Base-by-base conservation (phyloP, 306 rosid species). In the Erythrophleum fordii region DNA sequence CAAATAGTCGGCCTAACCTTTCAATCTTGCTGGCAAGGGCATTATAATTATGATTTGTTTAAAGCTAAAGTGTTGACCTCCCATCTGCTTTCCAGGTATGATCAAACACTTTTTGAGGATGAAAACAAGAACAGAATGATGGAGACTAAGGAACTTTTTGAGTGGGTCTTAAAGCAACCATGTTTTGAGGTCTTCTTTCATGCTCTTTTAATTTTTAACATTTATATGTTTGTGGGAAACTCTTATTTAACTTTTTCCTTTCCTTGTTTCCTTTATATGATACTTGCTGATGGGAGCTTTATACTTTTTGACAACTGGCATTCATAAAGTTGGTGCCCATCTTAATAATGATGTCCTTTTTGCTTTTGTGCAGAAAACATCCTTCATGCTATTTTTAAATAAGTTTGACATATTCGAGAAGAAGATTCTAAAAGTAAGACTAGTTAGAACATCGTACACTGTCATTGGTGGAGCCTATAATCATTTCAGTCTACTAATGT, bases 341-440 rank as follows among this genome's bases (percentile, higher is more conserved):
- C 71, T 80, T 56, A 80, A 70, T 76, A 52, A 77, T 78, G 29
- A 69, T 35, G 64, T 62, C 51, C 75, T 78, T 81, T 69, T 71
- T 55, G 67, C 75, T 66, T 82, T 45, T 77, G 79, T 77, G 69
- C 93, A 96, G 99, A 96, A 93, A 85, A 96, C 99, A 31, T 96
- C 99, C 79, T 93, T 96, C 97, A 90, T 96, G 99, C 87, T 96
- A 81, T 96, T 96, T 80, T 85, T 96, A 59, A 96, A 96, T 90
- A 96, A 96, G 91, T 96, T 96, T 14, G 98, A 96, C 83, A 89
- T 96, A 84, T 93, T 96, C 26, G 99, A 96, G 94, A 93, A 92
- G 91, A 96, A 96, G 90, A 88, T 88, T 83, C 88, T 92, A 55
- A 84, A 92, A 3, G 99, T 93, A 93, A 88, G 97, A 58, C 73